Conservation (phyloP, 176 grass and related monocot genomes). For the Tuctoria greenei region DNA sequence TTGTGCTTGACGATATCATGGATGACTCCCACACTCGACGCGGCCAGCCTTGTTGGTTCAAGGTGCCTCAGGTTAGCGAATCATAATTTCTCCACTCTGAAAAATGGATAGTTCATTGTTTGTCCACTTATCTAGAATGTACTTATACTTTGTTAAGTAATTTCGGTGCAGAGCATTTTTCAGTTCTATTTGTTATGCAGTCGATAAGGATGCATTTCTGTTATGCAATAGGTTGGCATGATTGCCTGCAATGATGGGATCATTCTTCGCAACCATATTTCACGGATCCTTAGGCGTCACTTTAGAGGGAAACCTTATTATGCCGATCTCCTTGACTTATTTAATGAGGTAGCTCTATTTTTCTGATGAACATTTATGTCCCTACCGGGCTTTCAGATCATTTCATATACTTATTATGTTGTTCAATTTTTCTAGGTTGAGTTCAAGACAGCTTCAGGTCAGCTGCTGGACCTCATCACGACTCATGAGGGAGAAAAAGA, state of each 20-base stretch:
- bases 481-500: constrained; percentile 91
- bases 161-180: background rate
- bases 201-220: background rate
- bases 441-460: constrained; percentile 94
- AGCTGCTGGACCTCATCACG: constrained; percentile 88
- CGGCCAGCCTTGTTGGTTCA: constrained; percentile 87
- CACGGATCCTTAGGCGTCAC: constrained; percentile 60
- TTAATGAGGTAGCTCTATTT: constrained; percentile 69
- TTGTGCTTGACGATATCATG: constrained; percentile 99
- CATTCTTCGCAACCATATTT: constrained; percentile 82
- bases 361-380: background rate
- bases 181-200: background rate
- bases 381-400: constrained; percentile 3
- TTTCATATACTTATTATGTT: constrained; percentile 18
- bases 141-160: background rate
- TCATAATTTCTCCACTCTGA: constrained; percentile 14
- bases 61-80: constrained; percentile 61
- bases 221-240: constrained; percentile 66
- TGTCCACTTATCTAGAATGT: background rate
- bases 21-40: constrained; percentile 83
- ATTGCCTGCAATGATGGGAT: constrained; percentile 91
- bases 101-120: background rate
- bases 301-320: constrained; percentile 93
- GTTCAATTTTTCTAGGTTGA: constrained; percentile 62
- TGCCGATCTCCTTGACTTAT: constrained; percentile 91